A percentile compares a stretch with the other conserved stretches of the same genome.
Evolutionary conservation across 1,139 yeast genomes (phyloP).

Genomic region (Kluyveromyces sp.): DNA sequence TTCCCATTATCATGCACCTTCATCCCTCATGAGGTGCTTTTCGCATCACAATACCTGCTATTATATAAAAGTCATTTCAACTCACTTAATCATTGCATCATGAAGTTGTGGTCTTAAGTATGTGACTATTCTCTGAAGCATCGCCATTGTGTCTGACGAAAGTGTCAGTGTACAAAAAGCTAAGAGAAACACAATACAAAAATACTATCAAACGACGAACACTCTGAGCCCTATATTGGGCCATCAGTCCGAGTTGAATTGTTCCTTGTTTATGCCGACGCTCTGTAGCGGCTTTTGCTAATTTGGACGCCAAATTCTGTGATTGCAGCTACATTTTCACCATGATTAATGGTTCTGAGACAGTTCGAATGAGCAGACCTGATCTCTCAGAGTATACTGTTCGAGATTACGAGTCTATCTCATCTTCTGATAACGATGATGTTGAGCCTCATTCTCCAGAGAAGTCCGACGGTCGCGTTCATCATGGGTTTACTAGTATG

Average conservation of each 20-base stretch:
- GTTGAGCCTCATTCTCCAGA: not conserved
- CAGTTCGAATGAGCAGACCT: conserved; percentile 7
- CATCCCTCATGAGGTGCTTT: not conserved
- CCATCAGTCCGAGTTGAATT: too few species aligned
- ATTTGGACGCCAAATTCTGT: too few species aligned
- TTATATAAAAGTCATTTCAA: not conserved
- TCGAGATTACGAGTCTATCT: conserved; percentile 9
- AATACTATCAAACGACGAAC: not conserved
- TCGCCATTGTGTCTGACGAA: conserved; percentile 3
- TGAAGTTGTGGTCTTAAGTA: not conserved
- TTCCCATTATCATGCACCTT: too few species aligned
- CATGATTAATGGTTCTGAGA: conserved; percentile 5
- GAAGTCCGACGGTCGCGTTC: not conserved
- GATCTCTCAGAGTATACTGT: conserved; percentile 12
- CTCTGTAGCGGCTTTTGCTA: not conserved
- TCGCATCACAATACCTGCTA: not conserved
- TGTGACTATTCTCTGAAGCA: conserved; percentile 1
- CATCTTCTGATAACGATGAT: conserved; percentile 1
- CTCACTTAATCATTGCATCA: too few species aligned
- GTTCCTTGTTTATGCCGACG: too few species aligned
- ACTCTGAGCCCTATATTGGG: too few species aligned
- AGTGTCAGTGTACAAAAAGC: conserved; percentile 4
- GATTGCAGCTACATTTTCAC: too few species aligned
- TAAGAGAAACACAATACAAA: not conserved
- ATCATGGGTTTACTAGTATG: conserved; percentile 3